These are phyloP conservation scores for Xylaria sp. DNA, from an alignment of 2,329 filamentous ascomycete species.

Conservation along the genomic window DNA sequence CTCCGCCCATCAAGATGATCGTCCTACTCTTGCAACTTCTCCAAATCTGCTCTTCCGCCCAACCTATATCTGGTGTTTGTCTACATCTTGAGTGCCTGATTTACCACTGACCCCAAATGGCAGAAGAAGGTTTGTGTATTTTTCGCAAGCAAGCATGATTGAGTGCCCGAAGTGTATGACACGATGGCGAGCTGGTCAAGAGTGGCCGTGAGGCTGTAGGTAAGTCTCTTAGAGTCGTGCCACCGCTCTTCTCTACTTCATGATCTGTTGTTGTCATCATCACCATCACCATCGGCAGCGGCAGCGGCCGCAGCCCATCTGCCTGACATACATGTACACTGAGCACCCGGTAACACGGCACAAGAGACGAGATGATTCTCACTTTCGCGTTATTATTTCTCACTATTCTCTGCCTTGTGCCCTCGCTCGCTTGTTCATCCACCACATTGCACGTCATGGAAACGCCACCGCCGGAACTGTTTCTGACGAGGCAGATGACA, in stretches of 20 bases:
- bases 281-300: not conserved
- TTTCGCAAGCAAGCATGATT: not conserved
- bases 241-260: slow-evolving; percentile 33
- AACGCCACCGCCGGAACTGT: slow-evolving; percentile 32
- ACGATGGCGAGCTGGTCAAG: slow-evolving; percentile 25
- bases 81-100: not conserved
- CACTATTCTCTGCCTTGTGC: not conserved
- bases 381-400: not conserved
- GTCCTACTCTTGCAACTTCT: slow-evolving; percentile 11
- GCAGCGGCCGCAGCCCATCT: not conserved
- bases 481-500: slow-evolving; percentile 22
- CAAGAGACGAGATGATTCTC: not conserved
- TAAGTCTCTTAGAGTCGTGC: slow-evolving; percentile 5
- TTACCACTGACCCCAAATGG: no score
- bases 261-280: not conserved
- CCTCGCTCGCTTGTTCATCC: slow-evolving; percentile 4
- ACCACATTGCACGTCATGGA: slow-evolving; percentile 16
- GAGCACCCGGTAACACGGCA: not conserved
- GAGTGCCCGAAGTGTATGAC: slow-evolving; percentile 13
- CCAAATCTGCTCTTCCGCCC: not conserved
- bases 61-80: not conserved
- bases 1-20: not conserved
- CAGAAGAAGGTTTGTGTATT: not conserved
- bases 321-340: not conserved
- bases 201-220: not conserved